A percentile compares a stretch with the other conserved stretches of the same genome.
Evolutionary conservation across 2,329 filamentous ascomycete species (phyloP).

Genomic region (Diplocarpon mali): DNA sequence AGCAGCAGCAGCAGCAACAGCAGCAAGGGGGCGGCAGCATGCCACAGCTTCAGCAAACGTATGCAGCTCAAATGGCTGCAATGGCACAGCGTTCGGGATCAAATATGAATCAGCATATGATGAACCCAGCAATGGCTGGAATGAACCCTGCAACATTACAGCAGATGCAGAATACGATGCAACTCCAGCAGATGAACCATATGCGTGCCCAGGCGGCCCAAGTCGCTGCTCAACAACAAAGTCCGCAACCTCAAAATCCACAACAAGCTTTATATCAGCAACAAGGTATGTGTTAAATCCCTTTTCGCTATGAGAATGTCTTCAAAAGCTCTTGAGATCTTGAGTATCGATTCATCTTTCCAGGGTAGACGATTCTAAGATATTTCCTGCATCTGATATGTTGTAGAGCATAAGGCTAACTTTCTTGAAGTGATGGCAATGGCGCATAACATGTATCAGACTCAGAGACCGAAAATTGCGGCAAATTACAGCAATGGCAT

Average conservation of each 20-base stretch:
- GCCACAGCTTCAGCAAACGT: constrained; percentile 14
- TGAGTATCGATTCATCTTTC: no score
- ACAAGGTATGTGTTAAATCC: constrained; percentile 4
- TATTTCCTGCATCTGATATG: no score
- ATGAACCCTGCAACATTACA: constrained; percentile 30
- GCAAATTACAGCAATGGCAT: constrained; percentile 9
- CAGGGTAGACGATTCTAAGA: no score
- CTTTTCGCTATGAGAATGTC: not conserved
- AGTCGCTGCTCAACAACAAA: constrained; percentile 18
- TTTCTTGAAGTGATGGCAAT: constrained; percentile 11
- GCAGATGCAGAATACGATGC: constrained; percentile 22
- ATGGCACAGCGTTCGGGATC: constrained; percentile 13
- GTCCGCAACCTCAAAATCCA: no score
- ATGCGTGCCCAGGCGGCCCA: constrained; percentile 25
- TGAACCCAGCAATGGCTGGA: constrained; percentile 29
- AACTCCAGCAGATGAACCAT: constrained; percentile 10
- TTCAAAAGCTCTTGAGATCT: no score
- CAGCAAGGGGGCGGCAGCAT: constrained; percentile 5
- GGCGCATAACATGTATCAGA: constrained; percentile 2
- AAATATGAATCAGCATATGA: constrained; percentile 23
- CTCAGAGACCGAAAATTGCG: constrained; percentile 3
- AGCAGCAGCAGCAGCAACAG: constrained; percentile 29
- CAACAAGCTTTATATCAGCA: constrained; percentile 21
- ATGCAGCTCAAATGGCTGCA: constrained; percentile 17
- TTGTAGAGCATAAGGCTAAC: no score